These are phyloP conservation scores for Tetrahymena elliotti DNA, from an alignment of 73 alveolate genomes.

Conservation along the genomic window DNA sequence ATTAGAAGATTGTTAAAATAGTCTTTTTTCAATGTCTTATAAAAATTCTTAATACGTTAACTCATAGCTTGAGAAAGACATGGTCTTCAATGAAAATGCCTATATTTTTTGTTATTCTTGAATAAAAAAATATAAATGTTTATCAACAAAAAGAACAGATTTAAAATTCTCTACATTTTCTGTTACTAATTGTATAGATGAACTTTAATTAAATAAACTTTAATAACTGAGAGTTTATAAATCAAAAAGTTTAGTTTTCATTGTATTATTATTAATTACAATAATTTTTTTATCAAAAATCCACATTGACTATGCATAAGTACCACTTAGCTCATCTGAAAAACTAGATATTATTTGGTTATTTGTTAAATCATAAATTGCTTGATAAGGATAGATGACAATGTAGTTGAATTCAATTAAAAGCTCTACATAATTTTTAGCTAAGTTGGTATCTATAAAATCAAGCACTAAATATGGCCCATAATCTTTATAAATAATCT, in stretches of 20 bases:
- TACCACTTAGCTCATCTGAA: background rate
- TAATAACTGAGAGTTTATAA: background rate
- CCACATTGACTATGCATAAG: background rate
- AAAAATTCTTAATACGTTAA: background rate
- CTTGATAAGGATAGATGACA: background rate
- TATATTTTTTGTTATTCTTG: background rate
- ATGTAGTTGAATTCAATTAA: background rate
- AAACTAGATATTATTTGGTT: background rate
- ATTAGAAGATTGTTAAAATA: background rate
- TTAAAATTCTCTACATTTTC: background rate
- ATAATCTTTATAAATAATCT: background rate
- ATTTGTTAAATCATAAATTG: background rate
- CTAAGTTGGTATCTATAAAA: background rate
- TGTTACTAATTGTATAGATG: background rate
- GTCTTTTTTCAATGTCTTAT: background rate
- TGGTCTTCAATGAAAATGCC: background rate
- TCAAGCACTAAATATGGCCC: background rate
- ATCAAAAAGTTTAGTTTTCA: background rate
- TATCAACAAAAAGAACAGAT: background rate
- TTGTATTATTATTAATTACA: background rate
- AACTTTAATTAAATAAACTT: background rate
- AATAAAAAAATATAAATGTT: background rate
- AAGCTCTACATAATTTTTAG: background rate
- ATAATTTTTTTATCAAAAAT: background rate
- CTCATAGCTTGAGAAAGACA: background rate